Evolutionary conservation across 2,329 filamentous ascomycete species (phyloP), one percentile per base, ranked within the genome.

Genomic region (Pseudocercospora fuligena): DNA sequence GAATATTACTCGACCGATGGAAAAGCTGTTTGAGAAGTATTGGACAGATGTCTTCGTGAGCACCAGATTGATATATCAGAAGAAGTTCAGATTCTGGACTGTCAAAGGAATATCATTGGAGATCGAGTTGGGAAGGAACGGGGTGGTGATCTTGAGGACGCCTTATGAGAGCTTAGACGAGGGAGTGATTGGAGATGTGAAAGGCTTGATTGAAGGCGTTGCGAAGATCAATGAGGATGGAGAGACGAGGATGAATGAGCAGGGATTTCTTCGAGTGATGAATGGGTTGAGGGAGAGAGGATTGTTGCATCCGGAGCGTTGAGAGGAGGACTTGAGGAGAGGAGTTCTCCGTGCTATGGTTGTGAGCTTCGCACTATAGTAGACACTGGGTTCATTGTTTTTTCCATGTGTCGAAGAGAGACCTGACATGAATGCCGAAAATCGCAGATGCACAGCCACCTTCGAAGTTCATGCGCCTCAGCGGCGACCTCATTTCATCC

Each of bases 31-130:
- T 11, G 51, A 54, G 25, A 29, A 54, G 25, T 54, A 31, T 25
- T 54, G 51, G 51, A 25, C 16, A n/a, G 51, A 54, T 29, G 51
- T 54, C 16, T 54, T 54, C 25, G 25, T 54, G 51, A n/a, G 21
- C 2, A 54, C 51, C 25, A 54, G 51, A 11, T 25, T 54, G 51
- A 7, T 2, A n/a, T 54, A 29, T n/a, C 21, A 25, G 25, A 54
- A 29, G 51, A 54, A 54, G 51, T 27, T 54, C 8, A 54, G 51
- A 21, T 54, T 54, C 5, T 54, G 51, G 51, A 54, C 21, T n/a
- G 16, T 25, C 21, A 54, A 29, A n/a, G 51, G 51, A 6, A 27
- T 31, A 8, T 11, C 51, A 9, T 31, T 54, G 25, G 33, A 46
- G 19, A 21, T 46, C 3, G 43, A 16, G 21, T 60, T 60, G 14